phyloP scores from a whole-genome alignment of 1,284 basidiomycete genomes.

The Cutaneotrichosporon curvatum region DNA sequence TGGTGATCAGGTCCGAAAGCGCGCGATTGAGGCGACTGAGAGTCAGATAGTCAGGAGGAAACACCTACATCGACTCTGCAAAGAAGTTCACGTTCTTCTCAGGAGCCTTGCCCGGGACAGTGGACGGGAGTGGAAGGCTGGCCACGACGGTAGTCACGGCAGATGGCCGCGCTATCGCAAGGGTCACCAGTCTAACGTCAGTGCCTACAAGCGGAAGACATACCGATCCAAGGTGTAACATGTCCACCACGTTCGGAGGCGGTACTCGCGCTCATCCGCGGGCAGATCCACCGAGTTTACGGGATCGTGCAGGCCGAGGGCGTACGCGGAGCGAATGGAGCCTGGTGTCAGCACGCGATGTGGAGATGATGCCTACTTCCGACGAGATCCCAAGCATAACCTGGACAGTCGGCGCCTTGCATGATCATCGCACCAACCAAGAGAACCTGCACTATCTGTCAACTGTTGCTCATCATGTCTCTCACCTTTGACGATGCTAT shows the following conservation, averaged over 20 bases:
- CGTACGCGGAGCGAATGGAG: slow-evolving; percentile 16
- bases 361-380: slow-evolving; percentile 9
- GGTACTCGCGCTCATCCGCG: slow-evolving; percentile 10
- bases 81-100: slow-evolving; percentile 7
- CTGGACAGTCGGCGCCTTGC: slow-evolving; percentile 19
- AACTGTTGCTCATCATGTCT: neutral
- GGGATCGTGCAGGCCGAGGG: slow-evolving; percentile 17
- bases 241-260: slow-evolving; percentile 17
- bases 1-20: slow-evolving; percentile 12
- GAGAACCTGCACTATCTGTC: slow-evolving; percentile 12
- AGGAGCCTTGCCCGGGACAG: slow-evolving; percentile 5
- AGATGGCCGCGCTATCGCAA: slow-evolving; percentile 13
- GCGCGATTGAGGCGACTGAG: slow-evolving; percentile 13
- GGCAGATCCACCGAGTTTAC: slow-evolving; percentile 1
- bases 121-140: slow-evolving; percentile 4
- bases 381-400: slow-evolving; percentile 15
- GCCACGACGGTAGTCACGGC: slow-evolving; percentile 6
- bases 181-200: slow-evolving; percentile 10
- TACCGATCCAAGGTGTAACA: slow-evolving; percentile 19
- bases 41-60: neutral
- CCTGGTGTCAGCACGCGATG: neutral
- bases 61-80: slow-evolving; percentile 10
- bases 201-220: neutral
- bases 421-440: slow-evolving; percentile 15
- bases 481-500: slow-evolving; percentile 13